phyloP scores from a whole-genome alignment of 352 stramenopile genomes.

The Phytopythium oedochilum region DNA sequence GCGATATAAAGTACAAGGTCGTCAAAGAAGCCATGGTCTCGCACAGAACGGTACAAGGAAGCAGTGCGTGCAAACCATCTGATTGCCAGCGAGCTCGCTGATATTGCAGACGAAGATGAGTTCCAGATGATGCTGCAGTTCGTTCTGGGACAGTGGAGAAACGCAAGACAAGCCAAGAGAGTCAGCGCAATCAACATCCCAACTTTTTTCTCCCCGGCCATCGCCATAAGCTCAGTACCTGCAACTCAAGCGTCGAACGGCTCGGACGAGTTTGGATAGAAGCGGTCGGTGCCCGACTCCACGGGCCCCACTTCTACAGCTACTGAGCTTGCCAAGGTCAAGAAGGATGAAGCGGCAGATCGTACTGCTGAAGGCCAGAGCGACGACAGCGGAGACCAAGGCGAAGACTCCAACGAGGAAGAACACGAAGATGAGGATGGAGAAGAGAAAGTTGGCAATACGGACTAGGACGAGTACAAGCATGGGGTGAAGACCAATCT shows the following conservation, averaged over 20 bases:
- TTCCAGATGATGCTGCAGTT: constrained; percentile 10
- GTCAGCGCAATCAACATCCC: not conserved
- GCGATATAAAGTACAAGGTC: not conserved
- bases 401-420: too few species aligned
- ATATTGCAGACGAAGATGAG: constrained; percentile 11
- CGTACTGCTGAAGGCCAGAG: not conserved
- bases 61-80: constrained; percentile 11
- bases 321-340: not conserved
- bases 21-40: not conserved
- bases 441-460: too few species aligned
- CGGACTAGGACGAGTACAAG: too few species aligned
- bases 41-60: constrained; percentile 12
- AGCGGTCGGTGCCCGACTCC: not conserved
- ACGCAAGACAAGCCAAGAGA: constrained; percentile 1
- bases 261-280: not conserved
- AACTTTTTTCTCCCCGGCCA: not conserved
- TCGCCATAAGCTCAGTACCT: not conserved
- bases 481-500: not conserved
- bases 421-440: too few species aligned
- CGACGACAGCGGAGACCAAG: not conserved
- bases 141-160: constrained; percentile 11
- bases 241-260: not conserved
- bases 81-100: constrained; percentile 12
- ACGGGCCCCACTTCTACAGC: too few species aligned
- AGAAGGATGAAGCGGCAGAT: not conserved